These are phyloP conservation scores for Xylariales sp. DNA, from an alignment of 2,329 filamentous ascomycete genomes.

Conservation along the genomic window DNA sequence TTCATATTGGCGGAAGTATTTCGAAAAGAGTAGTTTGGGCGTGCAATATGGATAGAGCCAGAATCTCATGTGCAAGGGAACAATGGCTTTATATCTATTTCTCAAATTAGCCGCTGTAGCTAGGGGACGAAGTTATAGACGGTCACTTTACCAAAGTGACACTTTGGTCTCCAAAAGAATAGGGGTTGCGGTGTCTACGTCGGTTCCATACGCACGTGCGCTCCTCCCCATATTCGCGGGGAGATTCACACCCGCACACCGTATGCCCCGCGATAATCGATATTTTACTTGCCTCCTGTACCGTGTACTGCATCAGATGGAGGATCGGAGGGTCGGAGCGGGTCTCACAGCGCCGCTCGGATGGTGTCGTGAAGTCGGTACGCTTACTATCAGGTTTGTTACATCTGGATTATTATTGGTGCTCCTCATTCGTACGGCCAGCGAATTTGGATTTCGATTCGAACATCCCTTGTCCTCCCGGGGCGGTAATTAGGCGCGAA, in stretches of 20 bases:
- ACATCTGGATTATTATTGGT: background rate
- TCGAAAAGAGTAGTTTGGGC: background rate
- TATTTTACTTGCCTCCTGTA: background rate
- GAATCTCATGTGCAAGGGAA: background rate
- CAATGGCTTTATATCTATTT: background rate
- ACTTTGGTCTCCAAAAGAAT: background rate
- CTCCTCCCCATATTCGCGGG: background rate
- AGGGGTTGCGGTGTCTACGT: background rate
- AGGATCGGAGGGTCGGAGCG: slow-evolving; percentile 28
- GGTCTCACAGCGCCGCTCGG: slow-evolving; percentile 2
- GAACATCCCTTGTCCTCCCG: too few species aligned
- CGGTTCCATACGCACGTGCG: background rate
- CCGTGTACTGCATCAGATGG: background rate
- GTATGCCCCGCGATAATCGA: background rate
- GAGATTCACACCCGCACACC: too few species aligned
- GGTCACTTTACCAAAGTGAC: background rate
- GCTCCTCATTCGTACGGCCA: background rate
- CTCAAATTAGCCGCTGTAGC: background rate
- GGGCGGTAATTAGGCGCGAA: slow-evolving; percentile 10
- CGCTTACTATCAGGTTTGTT: background rate
- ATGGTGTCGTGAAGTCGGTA: background rate
- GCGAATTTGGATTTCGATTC: background rate
- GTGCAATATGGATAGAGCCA: background rate
- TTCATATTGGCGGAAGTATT: slow-evolving; percentile 24
- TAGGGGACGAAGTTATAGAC: too few species aligned